Conservation (phyloP, 129 eudicot species). For the Saussurea involucrata region DNA sequence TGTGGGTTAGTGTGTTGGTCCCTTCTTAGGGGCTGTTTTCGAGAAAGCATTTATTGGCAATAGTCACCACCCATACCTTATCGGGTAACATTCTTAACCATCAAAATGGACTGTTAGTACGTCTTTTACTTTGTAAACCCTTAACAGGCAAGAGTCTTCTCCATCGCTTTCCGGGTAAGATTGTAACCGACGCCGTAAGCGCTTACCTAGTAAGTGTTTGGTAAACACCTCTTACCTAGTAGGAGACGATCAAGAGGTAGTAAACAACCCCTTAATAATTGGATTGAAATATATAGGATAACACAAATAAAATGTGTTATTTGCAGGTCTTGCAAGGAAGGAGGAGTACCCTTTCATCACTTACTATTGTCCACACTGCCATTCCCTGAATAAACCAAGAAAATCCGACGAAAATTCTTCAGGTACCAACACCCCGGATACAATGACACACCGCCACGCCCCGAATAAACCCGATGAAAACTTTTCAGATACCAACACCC, state of each 20-base stretch:
- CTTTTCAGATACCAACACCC: not conserved
- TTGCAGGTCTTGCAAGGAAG: constrained; percentile 85
- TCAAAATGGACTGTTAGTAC: too few relatives aligned
- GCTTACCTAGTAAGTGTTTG: not conserved
- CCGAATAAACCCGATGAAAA: constrained; percentile 10
- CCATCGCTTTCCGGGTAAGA: not conserved
- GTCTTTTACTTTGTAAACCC: too few relatives aligned
- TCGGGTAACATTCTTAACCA: not conserved
- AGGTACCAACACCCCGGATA: constrained; percentile 37
- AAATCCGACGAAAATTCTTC: constrained; percentile 43
- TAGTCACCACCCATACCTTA: not conserved
- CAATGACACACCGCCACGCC: constrained; percentile 8
- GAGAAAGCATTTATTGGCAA: not conserved
- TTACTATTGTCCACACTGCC: constrained; percentile 93
- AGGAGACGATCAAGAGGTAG: not conserved
- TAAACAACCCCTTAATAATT: not conserved
- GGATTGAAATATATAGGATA: not conserved
- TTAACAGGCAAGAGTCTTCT: not conserved
- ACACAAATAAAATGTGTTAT: constrained; percentile 1
- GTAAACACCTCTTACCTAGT: not conserved
- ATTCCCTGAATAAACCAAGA: constrained; percentile 72
- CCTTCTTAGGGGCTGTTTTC: not conserved
- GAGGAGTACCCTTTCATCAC: constrained; percentile 82
- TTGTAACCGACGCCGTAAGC: too few relatives aligned
- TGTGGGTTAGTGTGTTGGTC: not conserved